A percentile compares a stretch with the other conserved stretches of the same genome.
Conservation (phyloP, 345 rosid genomes). For the Brassica carinata region DNA sequence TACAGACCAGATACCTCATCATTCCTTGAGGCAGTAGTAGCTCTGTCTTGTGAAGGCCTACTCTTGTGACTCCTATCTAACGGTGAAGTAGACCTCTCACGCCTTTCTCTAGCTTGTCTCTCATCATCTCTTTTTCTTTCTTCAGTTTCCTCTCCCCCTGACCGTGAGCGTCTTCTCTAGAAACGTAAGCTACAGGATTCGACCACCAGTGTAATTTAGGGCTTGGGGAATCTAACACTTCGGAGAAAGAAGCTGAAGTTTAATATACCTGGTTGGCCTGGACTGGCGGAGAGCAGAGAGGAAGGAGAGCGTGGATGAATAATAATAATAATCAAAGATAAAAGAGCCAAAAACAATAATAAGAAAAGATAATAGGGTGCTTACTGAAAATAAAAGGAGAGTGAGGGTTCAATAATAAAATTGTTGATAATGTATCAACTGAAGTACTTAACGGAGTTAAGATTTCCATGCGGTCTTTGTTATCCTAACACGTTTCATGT, state of each 20-base stretch:
- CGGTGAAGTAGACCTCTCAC: slow-evolving; percentile 62
- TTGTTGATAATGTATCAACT: too few relatives aligned
- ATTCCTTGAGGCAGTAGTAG: slow-evolving; percentile 33
- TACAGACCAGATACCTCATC: slow-evolving; percentile 66
- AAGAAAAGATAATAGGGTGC: too few relatives aligned
- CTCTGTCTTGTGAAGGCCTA: slow-evolving; percentile 31
- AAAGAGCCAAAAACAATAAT: too few relatives aligned
- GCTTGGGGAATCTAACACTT: not conserved
- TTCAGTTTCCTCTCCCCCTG: slow-evolving; percentile 58
- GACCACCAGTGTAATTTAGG: not conserved
- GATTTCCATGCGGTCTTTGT: too few relatives aligned
- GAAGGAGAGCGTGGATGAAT: too few relatives aligned
- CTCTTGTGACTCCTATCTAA: slow-evolving; percentile 42
- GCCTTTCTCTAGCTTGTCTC: slow-evolving; percentile 54
- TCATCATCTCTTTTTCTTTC: slow-evolving; percentile 57
- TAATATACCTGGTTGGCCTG: slow-evolving; percentile 1
- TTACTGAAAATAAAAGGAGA: too few relatives aligned
- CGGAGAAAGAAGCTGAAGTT: not conserved
- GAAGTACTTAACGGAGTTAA: too few relatives aligned
- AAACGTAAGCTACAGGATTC: slow-evolving; percentile 18
- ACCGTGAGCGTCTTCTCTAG: slow-evolving; percentile 53
- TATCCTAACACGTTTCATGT: too few relatives aligned
- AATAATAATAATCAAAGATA: too few relatives aligned
- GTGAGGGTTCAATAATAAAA: too few relatives aligned
- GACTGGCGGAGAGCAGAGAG: too few relatives aligned